Percentiles rank a stretch among this genome's conserved stretches.
Conservation (phyloP, 257 asterid species). For the Leptodermis oblonga region DNA sequence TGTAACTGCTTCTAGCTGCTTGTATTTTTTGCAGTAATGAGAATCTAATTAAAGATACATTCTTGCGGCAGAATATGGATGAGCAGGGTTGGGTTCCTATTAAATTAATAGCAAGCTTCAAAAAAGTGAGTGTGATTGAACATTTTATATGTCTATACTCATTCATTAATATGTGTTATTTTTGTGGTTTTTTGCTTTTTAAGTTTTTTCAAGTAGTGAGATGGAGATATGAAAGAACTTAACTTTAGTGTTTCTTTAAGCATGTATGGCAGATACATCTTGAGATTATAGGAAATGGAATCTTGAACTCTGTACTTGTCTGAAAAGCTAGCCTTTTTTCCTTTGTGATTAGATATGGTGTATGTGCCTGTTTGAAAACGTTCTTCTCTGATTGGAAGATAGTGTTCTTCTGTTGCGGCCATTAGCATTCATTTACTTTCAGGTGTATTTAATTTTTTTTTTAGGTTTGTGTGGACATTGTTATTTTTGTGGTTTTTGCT, state of each 20-base stretch:
- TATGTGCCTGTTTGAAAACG: not conserved
- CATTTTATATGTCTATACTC: not conserved
- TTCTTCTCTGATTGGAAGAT: not conserved
- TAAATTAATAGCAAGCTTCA: conserved; percentile 61
- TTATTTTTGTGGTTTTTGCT: not conserved
- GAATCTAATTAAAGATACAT: conserved; percentile 56
- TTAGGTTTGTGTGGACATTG: not conserved
- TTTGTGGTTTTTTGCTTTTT: too few relatives aligned
- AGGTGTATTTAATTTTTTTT: not conserved
- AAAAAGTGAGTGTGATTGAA: conserved; percentile 37
- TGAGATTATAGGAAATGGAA: not conserved
- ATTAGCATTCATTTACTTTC: not conserved
- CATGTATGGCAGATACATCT: not conserved
- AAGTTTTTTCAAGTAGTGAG: not conserved
- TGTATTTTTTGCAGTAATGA: conserved; percentile 42
- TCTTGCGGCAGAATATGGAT: conserved; percentile 62
- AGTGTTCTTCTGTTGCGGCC: not conserved
- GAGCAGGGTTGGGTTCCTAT: conserved; percentile 71
- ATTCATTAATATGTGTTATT: not conserved
- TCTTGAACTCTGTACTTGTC: not conserved
- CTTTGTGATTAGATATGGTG: not conserved
- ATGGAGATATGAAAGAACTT: not conserved
- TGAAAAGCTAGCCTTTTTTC: not conserved
- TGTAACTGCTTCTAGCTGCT: not conserved
- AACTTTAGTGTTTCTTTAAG: not conserved